phyloP scores from a whole-genome alignment of 805 yeast genomes.

The Teunomyces funiuensis region DNA sequence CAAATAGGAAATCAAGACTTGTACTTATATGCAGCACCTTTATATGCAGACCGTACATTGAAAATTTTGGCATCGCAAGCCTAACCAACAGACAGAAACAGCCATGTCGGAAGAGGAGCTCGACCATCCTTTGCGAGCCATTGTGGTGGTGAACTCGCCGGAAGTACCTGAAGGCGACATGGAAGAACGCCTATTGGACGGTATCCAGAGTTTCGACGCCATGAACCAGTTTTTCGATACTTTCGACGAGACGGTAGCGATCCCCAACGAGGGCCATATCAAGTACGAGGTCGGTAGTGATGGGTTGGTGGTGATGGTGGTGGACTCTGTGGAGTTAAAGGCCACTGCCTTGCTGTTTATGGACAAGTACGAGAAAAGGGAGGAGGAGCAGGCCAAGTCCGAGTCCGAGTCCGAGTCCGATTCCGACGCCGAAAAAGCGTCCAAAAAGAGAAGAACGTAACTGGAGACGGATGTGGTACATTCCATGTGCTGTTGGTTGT shows the following conservation, averaged over 20 bases:
- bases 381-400: slow-evolving; percentile 5
- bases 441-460: slow-evolving; percentile 7
- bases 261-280: slow-evolving; percentile 54
- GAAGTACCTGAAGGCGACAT: slow-evolving; percentile 42
- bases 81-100: slow-evolving; percentile 4
- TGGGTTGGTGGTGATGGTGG: slow-evolving; percentile 58
- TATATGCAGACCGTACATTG: neutral
- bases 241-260: slow-evolving; percentile 51
- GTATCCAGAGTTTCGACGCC: slow-evolving; percentile 45
- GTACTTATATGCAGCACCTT: no score
- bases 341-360: slow-evolving; percentile 42
- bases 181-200: slow-evolving; percentile 48
- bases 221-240: slow-evolving; percentile 53
- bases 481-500: no score
- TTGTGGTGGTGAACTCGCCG: slow-evolving; percentile 41
- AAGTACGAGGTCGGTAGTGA: slow-evolving; percentile 63
- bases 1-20: no score
- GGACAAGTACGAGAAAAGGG: slow-evolving; percentile 30
- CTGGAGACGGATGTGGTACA: no score
- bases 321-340: slow-evolving; percentile 40
- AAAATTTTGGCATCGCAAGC: neutral
- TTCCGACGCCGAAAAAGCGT: slow-evolving; percentile 6
- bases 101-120: slow-evolving; percentile 27
- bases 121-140: slow-evolving; percentile 48
- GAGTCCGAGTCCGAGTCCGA: slow-evolving; percentile 6